phyloP scores from a whole-genome alignment of 2,329 filamentous ascomycete genomes.

The Lojkania enalia region DNA sequence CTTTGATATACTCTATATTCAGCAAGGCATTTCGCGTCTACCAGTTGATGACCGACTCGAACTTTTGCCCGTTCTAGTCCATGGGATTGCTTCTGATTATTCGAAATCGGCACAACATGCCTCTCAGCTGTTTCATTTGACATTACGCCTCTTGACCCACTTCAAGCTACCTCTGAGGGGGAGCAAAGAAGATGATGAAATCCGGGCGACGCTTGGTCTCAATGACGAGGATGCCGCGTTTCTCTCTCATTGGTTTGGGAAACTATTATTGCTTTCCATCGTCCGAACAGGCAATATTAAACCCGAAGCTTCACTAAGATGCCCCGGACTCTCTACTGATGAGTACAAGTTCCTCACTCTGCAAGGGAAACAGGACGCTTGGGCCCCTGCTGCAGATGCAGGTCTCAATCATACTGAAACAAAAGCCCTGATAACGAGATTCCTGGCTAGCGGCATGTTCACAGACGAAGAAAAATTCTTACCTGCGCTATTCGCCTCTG shows the following conservation, averaged over 20 bases:
- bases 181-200: constrained; percentile 72
- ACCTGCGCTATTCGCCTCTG: constrained; percentile 79
- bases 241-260: constrained; percentile 74
- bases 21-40: constrained; percentile 73
- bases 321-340: constrained; percentile 64
- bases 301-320: constrained; percentile 44
- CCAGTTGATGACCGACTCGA: constrained; percentile 66
- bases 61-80: constrained; percentile 70
- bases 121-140: constrained; percentile 77
- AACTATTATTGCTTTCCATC: constrained; percentile 69
- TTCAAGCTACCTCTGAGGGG: constrained; percentile 74
- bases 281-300: constrained; percentile 45
- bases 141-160: constrained; percentile 74
- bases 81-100: constrained; percentile 65
- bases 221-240: constrained; percentile 72
- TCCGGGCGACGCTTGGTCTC: constrained; percentile 69
- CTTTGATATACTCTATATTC: constrained; percentile 86
- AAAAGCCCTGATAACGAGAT: constrained; percentile 68
- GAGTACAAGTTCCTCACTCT: constrained; percentile 72
- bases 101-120: constrained; percentile 58
- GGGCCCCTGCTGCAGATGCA: constrained; percentile 62
- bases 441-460: constrained; percentile 86
- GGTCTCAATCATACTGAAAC: constrained; percentile 70
- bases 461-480: constrained; percentile 80
- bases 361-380: constrained; percentile 69